A percentile compares a stretch with the other conserved stretches of the same genome.
Evolutionary conservation across 768 basidiomycete species (phyloP).

Genomic region (Lactarius hengduanensis): DNA sequence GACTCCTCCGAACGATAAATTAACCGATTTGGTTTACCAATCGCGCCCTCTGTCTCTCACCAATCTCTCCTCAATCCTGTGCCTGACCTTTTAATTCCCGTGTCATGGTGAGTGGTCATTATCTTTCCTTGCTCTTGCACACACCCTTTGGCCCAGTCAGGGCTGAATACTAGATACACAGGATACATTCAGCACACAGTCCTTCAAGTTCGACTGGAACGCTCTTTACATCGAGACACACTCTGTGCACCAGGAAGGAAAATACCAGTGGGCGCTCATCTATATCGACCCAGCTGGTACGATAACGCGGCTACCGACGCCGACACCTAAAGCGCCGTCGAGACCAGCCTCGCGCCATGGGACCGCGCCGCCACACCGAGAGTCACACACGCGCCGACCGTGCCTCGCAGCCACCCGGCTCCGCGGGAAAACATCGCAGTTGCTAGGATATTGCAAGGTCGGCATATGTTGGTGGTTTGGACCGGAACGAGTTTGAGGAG

Average conservation of each 20-base stretch:
- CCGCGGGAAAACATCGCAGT: slow-evolving; percentile 19
- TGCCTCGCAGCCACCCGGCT: slow-evolving; percentile 2
- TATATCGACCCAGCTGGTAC: slow-evolving; percentile 21
- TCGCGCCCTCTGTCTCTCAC: background rate
- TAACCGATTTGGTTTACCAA: slow-evolving; percentile 9
- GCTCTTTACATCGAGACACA: slow-evolving; percentile 29
- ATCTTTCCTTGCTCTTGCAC: background rate
- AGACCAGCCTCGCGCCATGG: slow-evolving; percentile 23
- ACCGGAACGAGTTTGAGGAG: slow-evolving; percentile 23
- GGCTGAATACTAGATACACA: slow-evolving; percentile 2
- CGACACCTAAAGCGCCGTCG: slow-evolving; percentile 17
- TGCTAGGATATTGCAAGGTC: slow-evolving; percentile 29
- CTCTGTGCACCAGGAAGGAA: slow-evolving; percentile 27
- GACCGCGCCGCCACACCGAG: slow-evolving; percentile 12
- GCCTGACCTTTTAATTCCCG: background rate
- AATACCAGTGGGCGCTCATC: slow-evolving; percentile 27
- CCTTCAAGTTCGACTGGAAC: slow-evolving; percentile 26
- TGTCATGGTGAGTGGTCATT: slow-evolving; percentile 16
- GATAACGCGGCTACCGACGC: slow-evolving; percentile 18
- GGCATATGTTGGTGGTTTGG: slow-evolving; percentile 21
- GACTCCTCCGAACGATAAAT: slow-evolving; percentile 12
- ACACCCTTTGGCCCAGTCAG: background rate
- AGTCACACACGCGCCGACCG: slow-evolving; percentile 15
- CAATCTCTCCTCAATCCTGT: background rate
- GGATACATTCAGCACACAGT: slow-evolving; percentile 24